Evolutionary conservation across 352 stramenopile species (phyloP).

Genomic region (Phytopythium chamaehyphon): DNA sequence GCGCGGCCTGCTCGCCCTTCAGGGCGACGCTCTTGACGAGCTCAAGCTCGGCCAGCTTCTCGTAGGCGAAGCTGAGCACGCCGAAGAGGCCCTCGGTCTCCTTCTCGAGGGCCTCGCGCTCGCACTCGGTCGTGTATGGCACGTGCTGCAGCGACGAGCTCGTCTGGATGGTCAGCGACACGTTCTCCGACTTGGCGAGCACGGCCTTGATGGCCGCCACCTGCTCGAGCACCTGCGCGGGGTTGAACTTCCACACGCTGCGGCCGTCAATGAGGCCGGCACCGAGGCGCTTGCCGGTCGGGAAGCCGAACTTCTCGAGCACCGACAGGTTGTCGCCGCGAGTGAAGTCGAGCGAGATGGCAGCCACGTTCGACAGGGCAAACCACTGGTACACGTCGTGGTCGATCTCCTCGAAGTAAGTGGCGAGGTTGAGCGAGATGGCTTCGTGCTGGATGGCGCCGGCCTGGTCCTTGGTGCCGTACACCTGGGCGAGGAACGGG

Average conservation of each 20-base stretch:
- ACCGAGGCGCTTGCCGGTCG: constrained; percentile 78
- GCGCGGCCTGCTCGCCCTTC: constrained; percentile 47
- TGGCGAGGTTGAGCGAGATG: constrained; percentile 72
- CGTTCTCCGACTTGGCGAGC: constrained; percentile 33
- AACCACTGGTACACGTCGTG: constrained; percentile 90
- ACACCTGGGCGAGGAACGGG: constrained; percentile 56
- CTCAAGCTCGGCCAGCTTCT: constrained; percentile 88
- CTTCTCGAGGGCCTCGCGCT: constrained; percentile 57
- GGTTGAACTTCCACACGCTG: constrained; percentile 90
- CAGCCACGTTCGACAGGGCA: constrained; percentile 55
- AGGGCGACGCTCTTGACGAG: constrained; percentile 73
- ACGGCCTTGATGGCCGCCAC: constrained; percentile 63
- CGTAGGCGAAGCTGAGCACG: constrained; percentile 86
- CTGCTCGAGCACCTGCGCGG: constrained; percentile 42
- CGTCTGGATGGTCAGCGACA: constrained; percentile 77
- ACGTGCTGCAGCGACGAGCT: constrained; percentile 90
- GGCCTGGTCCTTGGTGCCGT: constrained; percentile 48
- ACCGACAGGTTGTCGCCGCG: constrained; percentile 82
- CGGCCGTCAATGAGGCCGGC: constrained; percentile 88
- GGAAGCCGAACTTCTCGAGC: constrained; percentile 85
- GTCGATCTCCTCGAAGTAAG: constrained; percentile 90
- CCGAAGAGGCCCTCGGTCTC: constrained; percentile 70
- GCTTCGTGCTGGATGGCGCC: constrained; percentile 60
- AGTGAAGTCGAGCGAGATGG: constrained; percentile 91
- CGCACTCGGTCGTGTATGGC: constrained; percentile 81